Percentiles rank a stretch among this genome's conserved stretches.
Evolutionary conservation across 352 stramenopile genomes (phyloP).

Genomic region (Elongisporangium anandrum): DNA sequence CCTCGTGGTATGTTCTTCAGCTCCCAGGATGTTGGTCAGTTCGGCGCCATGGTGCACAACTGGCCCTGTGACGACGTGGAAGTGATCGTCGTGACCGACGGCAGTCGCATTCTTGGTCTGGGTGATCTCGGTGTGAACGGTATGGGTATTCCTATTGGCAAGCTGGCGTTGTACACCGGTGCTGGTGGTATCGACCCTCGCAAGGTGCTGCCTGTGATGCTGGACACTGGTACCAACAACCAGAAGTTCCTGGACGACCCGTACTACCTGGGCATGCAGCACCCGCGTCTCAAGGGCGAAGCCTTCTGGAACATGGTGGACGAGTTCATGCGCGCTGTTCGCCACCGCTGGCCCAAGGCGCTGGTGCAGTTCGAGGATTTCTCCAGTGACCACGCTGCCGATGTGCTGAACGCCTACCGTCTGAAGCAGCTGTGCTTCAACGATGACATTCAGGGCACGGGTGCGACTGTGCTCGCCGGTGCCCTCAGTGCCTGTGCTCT

Average conservation of each 20-base stretch:
- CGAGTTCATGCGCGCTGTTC: slow-evolving; percentile 88
- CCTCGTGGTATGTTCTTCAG: slow-evolving; percentile 95
- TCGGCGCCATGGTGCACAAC: slow-evolving; percentile 91
- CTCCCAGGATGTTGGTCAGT: slow-evolving; percentile 87
- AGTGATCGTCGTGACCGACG: slow-evolving; percentile 97
- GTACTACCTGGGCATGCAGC: slow-evolving; percentile 94
- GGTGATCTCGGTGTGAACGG: slow-evolving; percentile 96
- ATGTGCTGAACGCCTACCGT: slow-evolving; percentile 94
- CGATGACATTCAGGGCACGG: slow-evolving; percentile 98
- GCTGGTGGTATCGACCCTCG: slow-evolving; percentile 93
- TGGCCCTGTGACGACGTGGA: slow-evolving; percentile 96
- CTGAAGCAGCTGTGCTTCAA: slow-evolving; percentile 95
- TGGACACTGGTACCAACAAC: slow-evolving; percentile 98
- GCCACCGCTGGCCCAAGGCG: slow-evolving; percentile 89
- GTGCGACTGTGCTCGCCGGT: slow-evolving; percentile 92
- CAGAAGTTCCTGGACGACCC: slow-evolving; percentile 89
- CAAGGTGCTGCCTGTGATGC: slow-evolving; percentile 92
- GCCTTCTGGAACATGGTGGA: slow-evolving; percentile 96
- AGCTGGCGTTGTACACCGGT: slow-evolving; percentile 94
- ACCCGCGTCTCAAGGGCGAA: slow-evolving; percentile 86
- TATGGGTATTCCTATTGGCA: slow-evolving; percentile 98
- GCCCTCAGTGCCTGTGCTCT: slow-evolving; percentile 67
- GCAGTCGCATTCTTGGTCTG: slow-evolving; percentile 94
- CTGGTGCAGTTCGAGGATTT: slow-evolving; percentile 98
- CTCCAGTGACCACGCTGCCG: slow-evolving; percentile 81